Evolutionary conservation across 768 basidiomycete genomes (phyloP).

Genomic region (Leccinum imitatum): DNA sequence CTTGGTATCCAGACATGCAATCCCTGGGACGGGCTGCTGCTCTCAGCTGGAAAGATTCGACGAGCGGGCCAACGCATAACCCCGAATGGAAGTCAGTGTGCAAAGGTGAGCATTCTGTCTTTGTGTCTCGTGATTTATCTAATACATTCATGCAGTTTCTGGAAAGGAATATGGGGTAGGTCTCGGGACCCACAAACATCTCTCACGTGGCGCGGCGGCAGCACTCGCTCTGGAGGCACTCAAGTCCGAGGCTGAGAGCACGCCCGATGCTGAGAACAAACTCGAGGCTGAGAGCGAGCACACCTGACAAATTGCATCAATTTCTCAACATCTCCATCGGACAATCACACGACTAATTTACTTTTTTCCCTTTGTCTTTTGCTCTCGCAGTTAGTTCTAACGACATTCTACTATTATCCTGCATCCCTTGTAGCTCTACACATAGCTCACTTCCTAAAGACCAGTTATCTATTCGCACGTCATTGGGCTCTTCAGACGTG

Average conservation of each 20-base stretch:
- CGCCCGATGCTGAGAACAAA: constrained; percentile 16
- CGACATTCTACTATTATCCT: neutral
- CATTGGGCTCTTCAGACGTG: constrained; percentile 5
- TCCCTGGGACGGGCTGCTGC: constrained; percentile 38
- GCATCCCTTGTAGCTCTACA: constrained; percentile 13
- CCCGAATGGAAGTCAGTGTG: constrained; percentile 58
- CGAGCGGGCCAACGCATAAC: constrained; percentile 42
- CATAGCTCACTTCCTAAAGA: constrained; percentile 3
- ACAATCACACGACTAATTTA: neutral
- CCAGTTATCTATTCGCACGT: constrained; percentile 13
- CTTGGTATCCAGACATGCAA: constrained; percentile 49
- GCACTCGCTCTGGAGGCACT: constrained; percentile 37
- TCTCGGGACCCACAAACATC: constrained; percentile 49
- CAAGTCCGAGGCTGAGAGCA: constrained; percentile 22
- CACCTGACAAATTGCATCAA: constrained; percentile 11
- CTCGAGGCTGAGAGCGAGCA: constrained; percentile 20
- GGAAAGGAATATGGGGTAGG: constrained; percentile 50
- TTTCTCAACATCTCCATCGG: neutral
- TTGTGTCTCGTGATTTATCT: constrained; percentile 13
- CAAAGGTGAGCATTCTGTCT: constrained; percentile 45
- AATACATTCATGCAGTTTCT: constrained; percentile 41
- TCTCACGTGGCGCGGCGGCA: constrained; percentile 46
- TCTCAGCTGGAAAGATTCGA: constrained; percentile 56
- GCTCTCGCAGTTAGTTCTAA: neutral
- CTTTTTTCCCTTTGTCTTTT: neutral